phyloP scores from a whole-genome alignment of 345 rosid species.

The Eucalyptus sp. region DNA sequence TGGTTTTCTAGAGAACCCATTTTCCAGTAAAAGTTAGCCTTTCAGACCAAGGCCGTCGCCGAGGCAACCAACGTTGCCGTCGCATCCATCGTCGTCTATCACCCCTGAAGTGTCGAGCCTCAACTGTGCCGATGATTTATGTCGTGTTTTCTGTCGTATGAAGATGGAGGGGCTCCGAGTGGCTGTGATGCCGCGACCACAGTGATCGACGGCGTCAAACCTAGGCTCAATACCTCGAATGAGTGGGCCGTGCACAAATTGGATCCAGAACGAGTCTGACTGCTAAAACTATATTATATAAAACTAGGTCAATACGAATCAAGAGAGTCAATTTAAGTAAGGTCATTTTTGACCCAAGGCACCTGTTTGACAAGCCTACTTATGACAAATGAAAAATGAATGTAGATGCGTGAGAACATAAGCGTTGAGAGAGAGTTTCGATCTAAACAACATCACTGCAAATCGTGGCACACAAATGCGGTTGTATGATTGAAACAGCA shows the following conservation, averaged over 20 bases:
- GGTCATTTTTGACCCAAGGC: no score
- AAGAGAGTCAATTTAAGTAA: no score
- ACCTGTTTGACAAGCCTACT: background rate
- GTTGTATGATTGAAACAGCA: background rate
- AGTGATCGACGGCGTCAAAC: background rate
- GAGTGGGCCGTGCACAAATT: background rate
- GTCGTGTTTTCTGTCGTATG: rapidly evolving
- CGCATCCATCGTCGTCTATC: background rate
- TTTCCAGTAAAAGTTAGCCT: rapidly evolving
- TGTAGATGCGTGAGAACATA: background rate
- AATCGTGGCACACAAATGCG: background rate
- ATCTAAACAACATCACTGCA: background rate
- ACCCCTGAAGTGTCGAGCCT: background rate
- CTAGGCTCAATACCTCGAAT: background rate
- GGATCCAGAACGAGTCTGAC: no score
- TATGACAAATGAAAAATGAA: background rate
- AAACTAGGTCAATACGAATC: rapidly evolving
- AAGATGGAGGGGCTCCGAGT: background rate
- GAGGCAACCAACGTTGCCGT: background rate
- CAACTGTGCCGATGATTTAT: background rate
- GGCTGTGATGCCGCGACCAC: background rate
- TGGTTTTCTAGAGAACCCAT: background rate
- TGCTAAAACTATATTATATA: background rate
- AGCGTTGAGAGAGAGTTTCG: background rate
- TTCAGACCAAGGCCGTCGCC: rapidly evolving